Evolutionary conservation across 2,329 filamentous ascomycete species (phyloP), one percentile per base, ranked within the genome.

Genomic region (Westerdykella sp.): DNA sequence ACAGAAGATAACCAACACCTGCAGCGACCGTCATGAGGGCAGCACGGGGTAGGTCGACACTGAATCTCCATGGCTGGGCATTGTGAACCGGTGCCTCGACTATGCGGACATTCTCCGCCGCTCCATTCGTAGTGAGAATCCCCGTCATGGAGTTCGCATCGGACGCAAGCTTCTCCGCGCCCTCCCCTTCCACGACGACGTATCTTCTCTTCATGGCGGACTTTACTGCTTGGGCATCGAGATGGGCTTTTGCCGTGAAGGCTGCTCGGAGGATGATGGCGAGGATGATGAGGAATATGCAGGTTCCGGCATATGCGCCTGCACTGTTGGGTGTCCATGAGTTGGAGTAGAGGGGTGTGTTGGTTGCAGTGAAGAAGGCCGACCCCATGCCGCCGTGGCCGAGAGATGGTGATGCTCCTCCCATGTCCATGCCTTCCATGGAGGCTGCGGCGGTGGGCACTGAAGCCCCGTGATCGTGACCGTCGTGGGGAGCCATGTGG

Each of bases 1-100:
- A 95, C 89, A 95, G 80, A 25, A 95, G 71, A 69, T 95, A 95
- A 11, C 84, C 85, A 36, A 94, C 78, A 6, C 81, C 87, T n/a
- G 79, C 80, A 59, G 87, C 81, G 16, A 85, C 68, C 1, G 83
- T 83, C 58, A 86, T 84, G 39, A 94, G 66, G 9, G 73, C 64
- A 3, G 88, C 87, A 28, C 89, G 76, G 2, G 87, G 73, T 11
- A 89, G 74, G 63, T 95, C 89, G 11, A 88, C 84, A 36, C 79
- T 86, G 59, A 94, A 78, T 51, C 90, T 78, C 83, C 87, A 96
- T 1, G 90, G 88, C 54, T 81, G 72, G 3, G 70, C 68, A 34
- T 73, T 69, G 25, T 67, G 65, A 14, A 69, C 69, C 39, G 72
- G 75, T 59, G 76, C 78, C 62, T 78, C 75, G 31, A 94, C 80